Evolutionary conservation across 2,329 filamentous ascomycete genomes (phyloP), one percentile per base, ranked within the genome.

Genomic region (Ambrosiella xylebori): DNA sequence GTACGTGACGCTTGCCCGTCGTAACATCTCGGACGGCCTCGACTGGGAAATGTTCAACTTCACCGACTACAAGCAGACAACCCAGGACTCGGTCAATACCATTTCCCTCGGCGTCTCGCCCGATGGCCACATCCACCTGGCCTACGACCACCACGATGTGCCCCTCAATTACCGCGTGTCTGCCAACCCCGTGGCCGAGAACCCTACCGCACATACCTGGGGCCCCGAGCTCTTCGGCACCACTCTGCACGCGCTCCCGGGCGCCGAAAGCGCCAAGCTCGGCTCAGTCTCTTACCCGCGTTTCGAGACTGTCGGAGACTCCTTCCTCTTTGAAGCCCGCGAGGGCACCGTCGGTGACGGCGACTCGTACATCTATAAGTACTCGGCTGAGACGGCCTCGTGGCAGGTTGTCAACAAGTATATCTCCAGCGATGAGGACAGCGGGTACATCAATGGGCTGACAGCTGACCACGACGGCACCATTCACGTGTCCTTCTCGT

Each of bases 111-210:
- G 62, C 1, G 61, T 64, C 41, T 64, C 63, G 0, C 56, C 59
- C 13, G 62, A 63, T 37, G 63, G 63, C 3, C 51, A 45, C 2
- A 63, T 64, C 45, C 63, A 64, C 41, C 59, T 64, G 12, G 62
- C 62, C 37, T 64, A 62, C 52, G 63, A 64, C 40, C 63, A 64
- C 41, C 63, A 64, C 38, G 62, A 64, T 40, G 63, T 64, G 7
- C 63, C 63, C 1, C 55, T 64, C 6, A 64, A 64, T 54, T 64
- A 64, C 44, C 57, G 63, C n/a, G 60, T 62, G 5, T 61, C 59
- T 19, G 59, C 56, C 8, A 47, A 54, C 12, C 54, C 49, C 7
- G 55, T 63, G n/a, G 63, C 62, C 3, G 13, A 36, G 4, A 51
- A 61, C 6, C 60, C 60, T 6, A 40, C 45, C 7, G 49, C 54